phyloP scores from a whole-genome alignment of 345 rosid genomes.

The Cochlearia excelsa region DNA sequence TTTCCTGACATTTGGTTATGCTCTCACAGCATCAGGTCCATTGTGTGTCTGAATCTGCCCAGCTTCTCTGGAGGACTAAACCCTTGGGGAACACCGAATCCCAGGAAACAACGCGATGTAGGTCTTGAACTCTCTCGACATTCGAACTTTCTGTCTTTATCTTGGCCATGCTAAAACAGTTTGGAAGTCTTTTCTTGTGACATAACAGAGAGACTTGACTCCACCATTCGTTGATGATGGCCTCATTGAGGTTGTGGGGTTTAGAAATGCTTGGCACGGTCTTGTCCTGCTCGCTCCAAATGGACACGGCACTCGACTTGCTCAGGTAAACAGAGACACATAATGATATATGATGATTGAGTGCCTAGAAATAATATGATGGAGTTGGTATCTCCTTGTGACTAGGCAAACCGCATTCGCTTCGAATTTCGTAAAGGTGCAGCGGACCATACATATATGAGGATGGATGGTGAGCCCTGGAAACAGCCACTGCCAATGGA shows the following conservation, averaged over 20 bases:
- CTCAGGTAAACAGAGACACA: constrained; percentile 30
- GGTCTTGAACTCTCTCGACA: constrained; percentile 26
- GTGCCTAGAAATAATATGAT: constrained; percentile 12
- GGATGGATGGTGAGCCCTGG: constrained; percentile 98
- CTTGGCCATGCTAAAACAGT: constrained; percentile 2
- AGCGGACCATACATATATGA: constrained; percentile 78
- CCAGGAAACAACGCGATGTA: constrained; percentile 50
- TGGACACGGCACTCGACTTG: constrained; percentile 90
- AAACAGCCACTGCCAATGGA: constrained; percentile 80
- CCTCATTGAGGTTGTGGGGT: constrained; percentile 80
- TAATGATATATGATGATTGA: constrained; percentile 5
- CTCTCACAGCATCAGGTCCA: constrained; percentile 52
- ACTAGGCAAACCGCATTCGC: constrained; percentile 71
- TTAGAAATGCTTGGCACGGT: constrained; percentile 98
- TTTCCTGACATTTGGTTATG: constrained; percentile 17
- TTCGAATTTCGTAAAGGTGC: constrained; percentile 87
- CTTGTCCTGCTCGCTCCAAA: constrained; percentile 77
- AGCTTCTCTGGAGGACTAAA: constrained; percentile 96
- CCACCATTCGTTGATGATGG: constrained; percentile 89
- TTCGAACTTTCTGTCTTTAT: background rate
- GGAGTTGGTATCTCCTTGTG: constrained; percentile 1
- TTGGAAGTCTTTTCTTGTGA: constrained; percentile 18
- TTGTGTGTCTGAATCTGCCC: constrained; percentile 88
- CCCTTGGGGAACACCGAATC: constrained; percentile 90
- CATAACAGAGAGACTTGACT: constrained; percentile 69